Base-by-base conservation (phyloP, 129 eudicot species). In the Saposhnikovia divaricata region DNA sequence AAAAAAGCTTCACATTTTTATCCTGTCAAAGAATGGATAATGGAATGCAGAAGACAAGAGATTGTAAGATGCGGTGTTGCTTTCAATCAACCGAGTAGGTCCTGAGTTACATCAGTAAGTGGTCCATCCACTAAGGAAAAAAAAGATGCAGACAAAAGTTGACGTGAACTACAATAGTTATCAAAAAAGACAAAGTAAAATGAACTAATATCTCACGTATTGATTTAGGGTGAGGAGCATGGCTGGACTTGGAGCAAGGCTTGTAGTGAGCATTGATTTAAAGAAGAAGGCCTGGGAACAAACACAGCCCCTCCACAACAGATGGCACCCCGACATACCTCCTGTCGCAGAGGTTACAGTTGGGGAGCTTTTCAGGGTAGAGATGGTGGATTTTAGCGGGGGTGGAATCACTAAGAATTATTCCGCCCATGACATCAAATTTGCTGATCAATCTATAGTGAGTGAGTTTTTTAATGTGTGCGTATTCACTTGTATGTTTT, bases 301-400 rank as follows among this genome's bases (percentile, higher is more conserved):
- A 78, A 85, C 88, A 79, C 92, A 78, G 15, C 92, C 93, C 9
- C 93, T 90, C 38, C 97, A 91, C 85, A 91, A 93, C 88, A 89
- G 96, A 37, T 91, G 97, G 97, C 98, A 91, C 85, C 98, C 93
- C 3, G 88, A 84, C n/a, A 93, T 93, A 81, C 96, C 97, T 6
- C 90, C 88, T 16, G 95, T 88, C 10, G 89, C 87, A 9, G 87
- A 94, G 87, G 93, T 91, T 21, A 75, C 37, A 28, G 86, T 86
- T 2, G 91, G 89, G 0, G 92, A 90, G 84, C 78, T 91, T 80
- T 94, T 94, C 84, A 84, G 91, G 85, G 91, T 92, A 0, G 94
- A 94, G 91, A 94, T 94, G 98, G 87, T 92, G 46, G 98, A 94
- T 78, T 91, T 85, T 68, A 87, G 90, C 27, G 91, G 93, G 8